Evolutionary conservation across 2,329 filamentous ascomycete genomes (phyloP).

Genomic region (Penicillium sp.): DNA sequence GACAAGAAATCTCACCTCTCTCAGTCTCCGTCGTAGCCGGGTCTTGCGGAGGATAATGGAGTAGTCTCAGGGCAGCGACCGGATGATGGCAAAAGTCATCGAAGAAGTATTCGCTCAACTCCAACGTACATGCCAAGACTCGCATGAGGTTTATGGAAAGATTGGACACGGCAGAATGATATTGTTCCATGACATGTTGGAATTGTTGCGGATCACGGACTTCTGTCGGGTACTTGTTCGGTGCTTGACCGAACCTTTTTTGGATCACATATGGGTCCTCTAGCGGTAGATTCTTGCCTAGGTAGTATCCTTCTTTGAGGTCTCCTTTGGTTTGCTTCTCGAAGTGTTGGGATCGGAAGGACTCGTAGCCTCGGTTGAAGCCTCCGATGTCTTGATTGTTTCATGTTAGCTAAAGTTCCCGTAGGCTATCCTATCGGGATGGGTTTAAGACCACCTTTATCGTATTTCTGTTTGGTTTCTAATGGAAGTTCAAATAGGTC

Average conservation of each 20-base stretch:
- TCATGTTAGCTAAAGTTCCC: too few species aligned
- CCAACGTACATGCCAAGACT: constrained; percentile 13
- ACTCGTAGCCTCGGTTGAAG: constrained; percentile 26
- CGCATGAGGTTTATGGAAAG: constrained; percentile 20
- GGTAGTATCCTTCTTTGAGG: constrained; percentile 31
- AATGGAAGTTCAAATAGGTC: constrained; percentile 49
- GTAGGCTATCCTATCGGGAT: not conserved
- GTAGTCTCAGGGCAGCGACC: constrained; percentile 25
- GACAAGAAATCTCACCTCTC: constrained; percentile 13
- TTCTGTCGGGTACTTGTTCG: constrained; percentile 19
- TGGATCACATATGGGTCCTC: constrained; percentile 16
- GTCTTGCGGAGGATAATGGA: constrained; percentile 32
- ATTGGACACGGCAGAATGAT: constrained; percentile 18
- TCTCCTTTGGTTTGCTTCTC: constrained; percentile 25
- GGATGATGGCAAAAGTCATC: constrained; percentile 25
- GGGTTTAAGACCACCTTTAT: constrained; percentile 15
- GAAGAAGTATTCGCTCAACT: constrained; percentile 18
- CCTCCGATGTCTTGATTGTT: constrained; percentile 6
- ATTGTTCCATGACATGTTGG: constrained; percentile 11
- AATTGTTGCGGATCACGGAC: constrained; percentile 10
- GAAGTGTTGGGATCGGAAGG: constrained; percentile 26
- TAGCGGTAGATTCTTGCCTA: constrained; percentile 20
- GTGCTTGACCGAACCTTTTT: constrained; percentile 20
- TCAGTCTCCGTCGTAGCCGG: constrained; percentile 13
- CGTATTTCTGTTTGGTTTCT: constrained; percentile 24